phyloP scores from a whole-genome alignment of 2,329 filamentous ascomycete species.

The Microdochium paspali region DNA sequence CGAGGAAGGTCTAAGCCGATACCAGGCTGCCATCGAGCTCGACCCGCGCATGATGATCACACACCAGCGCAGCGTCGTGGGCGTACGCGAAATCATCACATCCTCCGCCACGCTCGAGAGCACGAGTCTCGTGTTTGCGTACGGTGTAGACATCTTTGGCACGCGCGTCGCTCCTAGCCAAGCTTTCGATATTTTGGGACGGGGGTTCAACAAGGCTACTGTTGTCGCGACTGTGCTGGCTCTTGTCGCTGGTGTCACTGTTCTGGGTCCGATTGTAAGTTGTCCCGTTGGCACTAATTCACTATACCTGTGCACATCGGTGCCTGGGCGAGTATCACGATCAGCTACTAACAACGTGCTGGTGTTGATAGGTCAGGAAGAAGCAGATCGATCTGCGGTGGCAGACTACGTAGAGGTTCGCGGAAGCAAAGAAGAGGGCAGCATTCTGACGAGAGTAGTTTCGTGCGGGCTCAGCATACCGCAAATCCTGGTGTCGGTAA shows the following conservation, averaged over 20 bases:
- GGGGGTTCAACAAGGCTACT: constrained; percentile 85
- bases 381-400: constrained; percentile 37
- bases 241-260: constrained; percentile 64
- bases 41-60: constrained; percentile 74
- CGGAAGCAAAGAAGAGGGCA: too few species aligned
- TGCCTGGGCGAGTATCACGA: too few species aligned
- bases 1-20: constrained; percentile 74
- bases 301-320: constrained; percentile 2
- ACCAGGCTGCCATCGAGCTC: constrained; percentile 69
- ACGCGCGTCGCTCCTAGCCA: constrained; percentile 80
- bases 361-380: constrained; percentile 27
- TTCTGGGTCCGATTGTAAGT: constrained; percentile 79
- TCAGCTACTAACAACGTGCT: constrained; percentile 3
- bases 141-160: constrained; percentile 80
- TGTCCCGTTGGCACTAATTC: constrained; percentile 1
- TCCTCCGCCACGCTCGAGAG: constrained; percentile 79
- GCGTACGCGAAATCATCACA: constrained; percentile 63
- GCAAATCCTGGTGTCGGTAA: too few species aligned
- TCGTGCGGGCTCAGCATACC: too few species aligned
- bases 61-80: constrained; percentile 73
- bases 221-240: constrained; percentile 77
- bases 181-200: constrained; percentile 85
- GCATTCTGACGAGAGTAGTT: too few species aligned
- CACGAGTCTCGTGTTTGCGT: constrained; percentile 82
- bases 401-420: constrained; percentile 3